Conservation (phyloP, 441 rosid species). For the Pelargonium myrrhifolium region DNA sequence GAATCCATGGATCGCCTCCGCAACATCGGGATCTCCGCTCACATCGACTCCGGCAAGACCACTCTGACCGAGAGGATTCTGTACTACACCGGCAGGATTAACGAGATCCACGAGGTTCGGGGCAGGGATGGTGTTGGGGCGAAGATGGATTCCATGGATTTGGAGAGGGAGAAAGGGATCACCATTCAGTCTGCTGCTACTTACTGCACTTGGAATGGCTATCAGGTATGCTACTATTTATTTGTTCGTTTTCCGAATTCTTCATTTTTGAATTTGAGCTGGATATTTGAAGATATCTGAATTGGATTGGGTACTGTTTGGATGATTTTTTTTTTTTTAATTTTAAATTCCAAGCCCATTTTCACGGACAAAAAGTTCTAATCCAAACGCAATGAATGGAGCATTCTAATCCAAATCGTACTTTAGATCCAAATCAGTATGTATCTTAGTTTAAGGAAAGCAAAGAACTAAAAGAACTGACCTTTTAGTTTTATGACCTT, state of each 20-base stretch:
- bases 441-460: background rate
- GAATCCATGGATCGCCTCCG: conserved; percentile 77
- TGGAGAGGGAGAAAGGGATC: conserved; percentile 91
- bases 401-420: too few relatives aligned
- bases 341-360: too few relatives aligned
- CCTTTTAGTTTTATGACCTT: background rate
- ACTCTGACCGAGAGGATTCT: conserved; percentile 85
- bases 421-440: too few relatives aligned
- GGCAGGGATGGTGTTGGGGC: conserved; percentile 96
- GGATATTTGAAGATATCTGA: too few relatives aligned
- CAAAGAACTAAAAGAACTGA: background rate
- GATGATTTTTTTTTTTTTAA: too few relatives aligned
- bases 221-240: conserved; percentile 38
- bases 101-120: conserved; percentile 94
- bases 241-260: background rate
- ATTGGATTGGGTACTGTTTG: too few relatives aligned
- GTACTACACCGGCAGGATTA: conserved; percentile 84
- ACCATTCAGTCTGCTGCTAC: conserved; percentile 98
- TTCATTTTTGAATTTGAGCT: too few relatives aligned
- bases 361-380: too few relatives aligned
- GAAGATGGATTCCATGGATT: conserved; percentile 96
- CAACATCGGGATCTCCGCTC: conserved; percentile 94
- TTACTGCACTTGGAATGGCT: conserved; percentile 87
- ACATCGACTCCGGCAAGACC: conserved; percentile 95
- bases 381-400: too few relatives aligned